A percentile compares a stretch with the other conserved stretches of the same genome.
These are phyloP conservation scores for Pythium aquatile DNA, from an alignment of 352 stramenopile genomes.

Conservation along the genomic window DNA sequence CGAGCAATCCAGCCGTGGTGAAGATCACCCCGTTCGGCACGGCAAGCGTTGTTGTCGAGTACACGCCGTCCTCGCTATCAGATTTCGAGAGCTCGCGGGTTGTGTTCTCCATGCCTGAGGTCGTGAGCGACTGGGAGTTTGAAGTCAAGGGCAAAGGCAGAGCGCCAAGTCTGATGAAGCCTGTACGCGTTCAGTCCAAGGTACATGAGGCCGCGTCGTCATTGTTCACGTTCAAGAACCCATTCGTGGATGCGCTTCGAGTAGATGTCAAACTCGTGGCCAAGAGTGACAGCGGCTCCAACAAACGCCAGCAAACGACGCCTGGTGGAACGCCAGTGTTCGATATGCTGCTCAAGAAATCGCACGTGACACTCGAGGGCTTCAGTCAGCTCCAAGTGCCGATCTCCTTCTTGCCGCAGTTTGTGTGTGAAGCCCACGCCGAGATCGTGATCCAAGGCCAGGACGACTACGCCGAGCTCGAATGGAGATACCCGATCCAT, in stretches of 20 bases:
- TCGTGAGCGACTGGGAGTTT: slow-evolving; percentile 91
- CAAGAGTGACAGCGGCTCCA: slow-evolving; percentile 15
- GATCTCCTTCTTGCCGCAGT: slow-evolving; percentile 86
- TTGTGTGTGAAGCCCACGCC: slow-evolving; percentile 61
- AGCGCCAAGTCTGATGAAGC: slow-evolving; percentile 90
- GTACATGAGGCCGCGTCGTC: slow-evolving; percentile 82
- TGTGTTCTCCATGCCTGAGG: slow-evolving; percentile 64
- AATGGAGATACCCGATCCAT: slow-evolving; percentile 75
- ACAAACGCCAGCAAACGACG: not conserved
- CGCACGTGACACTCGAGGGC: slow-evolving; percentile 70
- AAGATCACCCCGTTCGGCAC: slow-evolving; percentile 68
- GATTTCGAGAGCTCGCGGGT: slow-evolving; percentile 73
- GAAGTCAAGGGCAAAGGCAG: slow-evolving; percentile 69
- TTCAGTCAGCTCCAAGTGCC: slow-evolving; percentile 88
- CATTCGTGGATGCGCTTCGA: slow-evolving; percentile 78
- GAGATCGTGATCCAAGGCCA: slow-evolving; percentile 66
- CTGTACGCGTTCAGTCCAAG: slow-evolving; percentile 57
- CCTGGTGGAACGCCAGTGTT: slow-evolving; percentile 38
- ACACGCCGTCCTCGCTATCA: slow-evolving; percentile 88
- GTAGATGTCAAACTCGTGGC: slow-evolving; percentile 77
- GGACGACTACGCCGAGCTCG: slow-evolving; percentile 66
- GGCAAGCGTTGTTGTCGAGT: slow-evolving; percentile 73
- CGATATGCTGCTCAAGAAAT: slow-evolving; percentile 75
- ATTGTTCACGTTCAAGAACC: slow-evolving; percentile 92
- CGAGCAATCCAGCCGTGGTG: slow-evolving; percentile 22